Percentiles rank a stretch among this genome's conserved stretches.
phyloP scores from a whole-genome alignment of 2,329 filamentous ascomycete genomes.

The Venturia carpophila region DNA sequence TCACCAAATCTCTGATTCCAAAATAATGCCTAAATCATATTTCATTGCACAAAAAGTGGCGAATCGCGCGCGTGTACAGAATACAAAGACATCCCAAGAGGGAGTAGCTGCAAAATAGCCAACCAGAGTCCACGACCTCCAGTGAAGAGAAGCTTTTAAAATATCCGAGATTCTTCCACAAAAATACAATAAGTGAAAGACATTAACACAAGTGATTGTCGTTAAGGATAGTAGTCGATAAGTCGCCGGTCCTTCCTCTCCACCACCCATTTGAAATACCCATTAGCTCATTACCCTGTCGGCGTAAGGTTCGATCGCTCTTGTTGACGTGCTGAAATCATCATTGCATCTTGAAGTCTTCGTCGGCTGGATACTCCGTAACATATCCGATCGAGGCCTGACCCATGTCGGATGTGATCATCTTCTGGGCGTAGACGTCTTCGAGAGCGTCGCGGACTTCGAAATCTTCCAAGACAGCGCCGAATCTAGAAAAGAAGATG shows the following conservation, averaged over 20 bases:
- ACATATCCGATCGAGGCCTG: not conserved
- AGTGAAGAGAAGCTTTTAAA: not conserved
- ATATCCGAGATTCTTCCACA: not conserved
- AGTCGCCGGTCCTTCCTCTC: constrained; percentile 1
- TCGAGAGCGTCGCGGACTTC: constrained; percentile 72
- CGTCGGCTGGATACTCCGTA: not conserved
- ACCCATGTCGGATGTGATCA: not conserved
- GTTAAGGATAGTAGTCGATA: constrained; percentile 13
- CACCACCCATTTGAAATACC: not conserved
- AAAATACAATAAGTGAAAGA: constrained; percentile 13
- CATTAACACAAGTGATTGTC: constrained; percentile 12
- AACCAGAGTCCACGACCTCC: not conserved
- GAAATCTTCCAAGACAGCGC: constrained; percentile 63
- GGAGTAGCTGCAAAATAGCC: not conserved
- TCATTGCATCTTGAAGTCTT: constrained; percentile 8
- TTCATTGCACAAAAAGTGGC: not conserved
- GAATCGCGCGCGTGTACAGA: not conserved
- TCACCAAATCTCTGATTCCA: not conserved
- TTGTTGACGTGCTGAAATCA: not conserved
- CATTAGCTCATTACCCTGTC: constrained; percentile 11
- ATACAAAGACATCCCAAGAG: not conserved
- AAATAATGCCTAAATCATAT: not conserved
- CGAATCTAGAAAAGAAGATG: constrained; percentile 42
- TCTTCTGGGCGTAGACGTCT: constrained; percentile 56
- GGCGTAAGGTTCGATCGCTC: constrained; percentile 3